phyloP scores from a whole-genome alignment of 352 stramenopile genomes.

The Blastocystis sp. region DNA sequence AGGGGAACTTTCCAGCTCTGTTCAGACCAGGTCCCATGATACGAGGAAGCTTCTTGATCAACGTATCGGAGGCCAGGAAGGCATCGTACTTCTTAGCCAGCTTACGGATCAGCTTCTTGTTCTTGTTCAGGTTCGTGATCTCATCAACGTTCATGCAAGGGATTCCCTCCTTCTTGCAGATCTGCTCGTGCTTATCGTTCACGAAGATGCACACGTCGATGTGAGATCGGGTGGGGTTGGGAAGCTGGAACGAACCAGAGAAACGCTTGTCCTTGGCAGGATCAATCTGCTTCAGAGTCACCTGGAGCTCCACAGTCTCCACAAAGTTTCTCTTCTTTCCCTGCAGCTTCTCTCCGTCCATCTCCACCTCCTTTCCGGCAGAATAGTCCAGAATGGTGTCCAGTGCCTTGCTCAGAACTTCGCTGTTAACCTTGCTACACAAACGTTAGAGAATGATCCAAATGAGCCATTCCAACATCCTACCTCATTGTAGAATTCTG shows the following conservation, averaged over 20 bases:
- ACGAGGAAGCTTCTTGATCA: slow-evolving; percentile 99
- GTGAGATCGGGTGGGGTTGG: slow-evolving; percentile 79
- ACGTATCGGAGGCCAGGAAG: slow-evolving; percentile 93
- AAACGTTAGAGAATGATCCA: too few relatives aligned
- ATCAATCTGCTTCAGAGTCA: slow-evolving; percentile 99
- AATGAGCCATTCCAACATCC: too few relatives aligned
- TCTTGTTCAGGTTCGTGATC: slow-evolving; percentile 99
- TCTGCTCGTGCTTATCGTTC: slow-evolving; percentile 93
- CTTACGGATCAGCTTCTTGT: slow-evolving; percentile 99
- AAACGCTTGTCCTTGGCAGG: slow-evolving; percentile 99
- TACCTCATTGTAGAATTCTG: too few relatives aligned
- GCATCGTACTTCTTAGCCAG: slow-evolving; percentile 99
- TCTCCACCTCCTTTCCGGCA: slow-evolving; percentile 64
- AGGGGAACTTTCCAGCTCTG: slow-evolving; percentile 96
- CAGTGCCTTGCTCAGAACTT: slow-evolving; percentile 85
- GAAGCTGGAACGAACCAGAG: slow-evolving; percentile 94
- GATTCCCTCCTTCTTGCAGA: slow-evolving; percentile 90
- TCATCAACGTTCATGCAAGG: slow-evolving; percentile 96
- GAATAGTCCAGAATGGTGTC: slow-evolving; percentile 88
- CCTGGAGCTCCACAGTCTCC: slow-evolving; percentile 94
- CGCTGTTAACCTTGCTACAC: slow-evolving; percentile 84
- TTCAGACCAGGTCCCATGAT: slow-evolving; percentile 94
- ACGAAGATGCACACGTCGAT: slow-evolving; percentile 95
- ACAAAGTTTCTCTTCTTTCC: slow-evolving; percentile 99
- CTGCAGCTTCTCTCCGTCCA: slow-evolving; percentile 80